Evolutionary conservation across 768 basidiomycete genomes (phyloP).

Genomic region (Ramaria rubella): DNA sequence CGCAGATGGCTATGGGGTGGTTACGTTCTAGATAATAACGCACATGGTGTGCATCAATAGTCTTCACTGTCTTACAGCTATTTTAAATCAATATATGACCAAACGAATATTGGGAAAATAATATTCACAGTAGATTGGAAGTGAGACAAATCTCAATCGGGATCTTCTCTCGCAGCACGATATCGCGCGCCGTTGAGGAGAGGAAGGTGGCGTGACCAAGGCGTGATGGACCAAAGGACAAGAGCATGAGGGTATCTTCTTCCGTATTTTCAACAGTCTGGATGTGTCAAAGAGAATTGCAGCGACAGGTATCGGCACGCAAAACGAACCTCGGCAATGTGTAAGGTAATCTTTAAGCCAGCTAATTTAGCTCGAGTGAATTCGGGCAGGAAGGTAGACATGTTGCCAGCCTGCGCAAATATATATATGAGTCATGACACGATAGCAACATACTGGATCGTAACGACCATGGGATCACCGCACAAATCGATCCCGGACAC

Average conservation of each 20-base stretch:
- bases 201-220: slow-evolving; percentile 82
- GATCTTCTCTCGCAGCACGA: slow-evolving; percentile 49
- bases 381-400: slow-evolving; percentile 42
- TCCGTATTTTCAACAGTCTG: slow-evolving; percentile 43
- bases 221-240: slow-evolving; percentile 58
- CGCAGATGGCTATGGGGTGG: slow-evolving; percentile 74
- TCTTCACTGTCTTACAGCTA: slow-evolving; percentile 63
- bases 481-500: slow-evolving; percentile 79
- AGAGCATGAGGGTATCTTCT: slow-evolving; percentile 53
- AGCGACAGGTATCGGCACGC: background rate
- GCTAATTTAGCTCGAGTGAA: slow-evolving; percentile 50
- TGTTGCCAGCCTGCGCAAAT: slow-evolving; percentile 42
- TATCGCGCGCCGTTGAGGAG: slow-evolving; percentile 46
- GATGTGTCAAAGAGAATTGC: background rate
- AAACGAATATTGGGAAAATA: background rate
- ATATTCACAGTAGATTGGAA: slow-evolving; percentile 65
- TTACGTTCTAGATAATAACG: slow-evolving; percentile 48
- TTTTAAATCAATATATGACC: background rate
- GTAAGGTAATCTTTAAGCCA: slow-evolving; percentile 69
- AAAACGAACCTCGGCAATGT: slow-evolving; percentile 69
- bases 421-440: background rate
- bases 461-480: slow-evolving; percentile 53
- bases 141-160: slow-evolving; percentile 78
- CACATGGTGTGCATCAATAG: slow-evolving; percentile 68
- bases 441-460: background rate